These are phyloP conservation scores for Pythium myriotylum DNA, from an alignment of 352 stramenopile species.

Conservation along the genomic window DNA sequence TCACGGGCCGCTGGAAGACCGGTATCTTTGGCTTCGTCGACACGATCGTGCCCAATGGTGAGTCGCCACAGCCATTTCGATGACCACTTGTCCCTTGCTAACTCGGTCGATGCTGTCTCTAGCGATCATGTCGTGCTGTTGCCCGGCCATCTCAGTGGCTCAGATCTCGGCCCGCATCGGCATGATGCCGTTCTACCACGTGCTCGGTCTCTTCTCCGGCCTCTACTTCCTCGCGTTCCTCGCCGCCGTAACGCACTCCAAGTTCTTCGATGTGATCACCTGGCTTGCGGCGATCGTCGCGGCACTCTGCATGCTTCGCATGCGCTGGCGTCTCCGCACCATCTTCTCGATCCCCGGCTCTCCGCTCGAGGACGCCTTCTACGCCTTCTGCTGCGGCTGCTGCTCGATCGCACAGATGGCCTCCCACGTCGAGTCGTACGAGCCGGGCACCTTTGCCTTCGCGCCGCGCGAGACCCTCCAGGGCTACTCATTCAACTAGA, in stretches of 20 bases:
- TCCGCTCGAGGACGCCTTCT: constrained; percentile 48
- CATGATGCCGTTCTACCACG: constrained; percentile 59
- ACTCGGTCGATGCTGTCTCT: too few species aligned
- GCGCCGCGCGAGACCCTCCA: constrained; percentile 62
- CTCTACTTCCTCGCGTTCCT: constrained; percentile 62
- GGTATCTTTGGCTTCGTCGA: constrained; percentile 71
- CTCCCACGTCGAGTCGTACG: constrained; percentile 79
- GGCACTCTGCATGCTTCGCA: constrained; percentile 43
- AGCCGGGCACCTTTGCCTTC: constrained; percentile 64
- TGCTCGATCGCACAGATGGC: constrained; percentile 83
- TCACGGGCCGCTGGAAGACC: constrained; percentile 78
- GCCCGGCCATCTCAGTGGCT: constrained; percentile 57
- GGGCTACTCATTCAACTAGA: constrained; percentile 61
- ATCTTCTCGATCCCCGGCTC: constrained; percentile 69
- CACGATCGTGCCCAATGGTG: constrained; percentile 72
- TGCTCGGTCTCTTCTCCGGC: constrained; percentile 45
- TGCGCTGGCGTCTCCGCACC: constrained; percentile 63
- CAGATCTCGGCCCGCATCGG: constrained; percentile 67
- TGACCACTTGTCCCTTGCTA: too few species aligned
- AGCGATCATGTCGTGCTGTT: constrained; percentile 74
- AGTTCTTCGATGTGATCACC: constrained; percentile 57
- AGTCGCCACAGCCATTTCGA: not conserved
- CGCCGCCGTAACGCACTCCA: constrained; percentile 25
- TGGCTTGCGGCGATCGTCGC: constrained; percentile 41
- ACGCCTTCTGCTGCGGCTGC: constrained; percentile 63